Conservation (phyloP, 495 filamentous ascomycete species). For the Tricharina praecox region DNA sequence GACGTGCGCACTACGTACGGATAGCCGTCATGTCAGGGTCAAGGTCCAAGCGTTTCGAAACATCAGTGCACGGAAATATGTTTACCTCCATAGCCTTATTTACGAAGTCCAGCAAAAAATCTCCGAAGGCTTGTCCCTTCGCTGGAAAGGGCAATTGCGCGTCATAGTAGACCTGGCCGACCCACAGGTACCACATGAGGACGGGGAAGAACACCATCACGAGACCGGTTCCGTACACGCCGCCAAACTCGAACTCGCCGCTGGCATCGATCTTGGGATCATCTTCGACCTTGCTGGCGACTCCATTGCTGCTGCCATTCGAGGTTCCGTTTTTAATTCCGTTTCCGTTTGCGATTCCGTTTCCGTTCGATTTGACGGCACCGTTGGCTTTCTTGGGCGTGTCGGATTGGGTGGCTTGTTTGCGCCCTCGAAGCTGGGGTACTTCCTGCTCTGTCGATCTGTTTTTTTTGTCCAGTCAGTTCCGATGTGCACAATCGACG, state of each 20-base stretch:
- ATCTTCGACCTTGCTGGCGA: slow-evolving; percentile 30
- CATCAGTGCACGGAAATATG: neutral
- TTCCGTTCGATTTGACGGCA: neutral
- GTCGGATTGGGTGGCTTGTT: neutral
- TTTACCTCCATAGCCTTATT: slow-evolving; percentile 47
- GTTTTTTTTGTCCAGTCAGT: too few relatives aligned
- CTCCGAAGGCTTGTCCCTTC: slow-evolving; percentile 43
- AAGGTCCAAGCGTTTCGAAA: too few relatives aligned
- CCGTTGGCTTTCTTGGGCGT: neutral
- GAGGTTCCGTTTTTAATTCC: neutral
- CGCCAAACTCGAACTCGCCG: slow-evolving; percentile 77
- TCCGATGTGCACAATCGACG: neutral
- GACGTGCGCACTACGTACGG: slow-evolving; percentile 62
- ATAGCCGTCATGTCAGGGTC: too few relatives aligned
- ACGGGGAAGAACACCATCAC: slow-evolving; percentile 88
- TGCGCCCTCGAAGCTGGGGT: neutral
- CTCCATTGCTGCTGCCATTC: neutral
- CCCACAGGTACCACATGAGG: slow-evolving; percentile 99
- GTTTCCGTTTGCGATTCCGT: neutral
- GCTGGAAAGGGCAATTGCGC: slow-evolving; percentile 56
- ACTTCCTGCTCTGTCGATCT: too few relatives aligned
- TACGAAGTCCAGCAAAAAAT: slow-evolving; percentile 52
- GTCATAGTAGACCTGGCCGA: slow-evolving; percentile 79
- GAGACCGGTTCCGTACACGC: slow-evolving; percentile 51
- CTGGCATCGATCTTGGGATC: slow-evolving; percentile 69